Base-by-base conservation (phyloP, 345 rosid genomes). In the Euphorbia lathyris region DNA sequence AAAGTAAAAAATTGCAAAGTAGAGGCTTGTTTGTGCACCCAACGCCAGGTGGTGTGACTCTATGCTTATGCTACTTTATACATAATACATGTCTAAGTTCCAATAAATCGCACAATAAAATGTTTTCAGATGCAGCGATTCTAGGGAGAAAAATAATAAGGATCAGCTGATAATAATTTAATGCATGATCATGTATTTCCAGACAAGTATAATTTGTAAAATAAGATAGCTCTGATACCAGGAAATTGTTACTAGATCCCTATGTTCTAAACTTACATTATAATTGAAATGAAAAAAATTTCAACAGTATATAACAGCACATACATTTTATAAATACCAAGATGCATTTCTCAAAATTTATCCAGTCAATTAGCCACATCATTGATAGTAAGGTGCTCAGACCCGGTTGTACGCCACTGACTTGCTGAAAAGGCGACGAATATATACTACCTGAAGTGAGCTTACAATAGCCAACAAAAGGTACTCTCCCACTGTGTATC, bases 351-450 rank as follows among this genome's bases (percentile, higher is more conserved):
- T 58, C 76, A 70, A 34, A 38, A 51, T 57, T 67, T 36, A 10
- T 68, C 66, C 56, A 42, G 51, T 16, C 34, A 56, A 58, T 69
- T 73, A 42, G 27, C 9, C 45, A n/a, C 56, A 67, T 60, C 55
- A 47, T 38, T 38, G 53, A 64, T 32, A 65, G 61, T 65, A 50
- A 22, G 40, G 42, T 8, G 29, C 69, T 90, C 84, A 92, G 76
- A 90, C 99, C 65, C 98, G 83, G 79, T 85, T 90, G 86, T 90
- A 95, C 40, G 88, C 94, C 58, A 90, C 90, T 14, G 97, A 87
- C 81, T 92, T 89, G 92, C 96, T 95, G 80, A 95, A 95, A 78
- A 95, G 99, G 72, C 82, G 93, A 25, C 99, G 97, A 66, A 90
- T 86, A 73, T 87, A 92, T 2, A 86, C 55, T 6, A 89, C 97